Conservation (phyloP, 257 asterid species). For the Nicotiana attenuata region DNA sequence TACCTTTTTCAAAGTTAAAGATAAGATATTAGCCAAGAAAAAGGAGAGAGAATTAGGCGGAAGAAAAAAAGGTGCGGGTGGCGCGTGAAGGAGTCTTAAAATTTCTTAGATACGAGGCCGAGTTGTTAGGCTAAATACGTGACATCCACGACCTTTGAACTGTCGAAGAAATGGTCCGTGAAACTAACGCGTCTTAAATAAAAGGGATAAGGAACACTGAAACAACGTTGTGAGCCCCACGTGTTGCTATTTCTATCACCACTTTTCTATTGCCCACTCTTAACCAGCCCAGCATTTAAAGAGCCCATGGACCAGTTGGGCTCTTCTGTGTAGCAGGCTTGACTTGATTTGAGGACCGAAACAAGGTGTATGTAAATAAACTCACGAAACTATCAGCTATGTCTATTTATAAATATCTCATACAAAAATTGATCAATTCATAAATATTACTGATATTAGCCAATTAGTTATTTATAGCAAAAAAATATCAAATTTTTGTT, state of each 20-base stretch:
- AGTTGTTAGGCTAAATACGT: slow-evolving; percentile 3
- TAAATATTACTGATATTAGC: too few relatives aligned
- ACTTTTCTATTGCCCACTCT: neutral
- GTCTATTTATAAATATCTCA: too few relatives aligned
- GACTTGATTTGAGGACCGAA: neutral
- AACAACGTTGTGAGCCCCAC: neutral
- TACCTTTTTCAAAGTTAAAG: neutral
- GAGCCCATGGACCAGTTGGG: neutral
- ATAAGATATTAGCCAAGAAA: neutral
- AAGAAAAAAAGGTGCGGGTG: neutral
- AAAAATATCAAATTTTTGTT: too few relatives aligned
- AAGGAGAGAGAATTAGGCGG: neutral
- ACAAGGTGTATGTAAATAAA: neutral
- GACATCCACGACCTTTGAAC: neutral
- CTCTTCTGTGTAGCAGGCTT: neutral
- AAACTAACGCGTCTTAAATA: neutral
- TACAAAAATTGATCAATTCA: too few relatives aligned
- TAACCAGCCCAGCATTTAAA: neutral
- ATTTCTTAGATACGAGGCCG: neutral
- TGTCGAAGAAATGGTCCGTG: slow-evolving; percentile 8
- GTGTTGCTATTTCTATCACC: neutral
- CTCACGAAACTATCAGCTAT: too few relatives aligned
- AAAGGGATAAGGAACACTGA: neutral
- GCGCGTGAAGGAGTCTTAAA: neutral
- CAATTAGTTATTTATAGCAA: too few relatives aligned